Conservation (phyloP, 1,284 basidiomycete genomes). For the Caloboletus firmus region DNA sequence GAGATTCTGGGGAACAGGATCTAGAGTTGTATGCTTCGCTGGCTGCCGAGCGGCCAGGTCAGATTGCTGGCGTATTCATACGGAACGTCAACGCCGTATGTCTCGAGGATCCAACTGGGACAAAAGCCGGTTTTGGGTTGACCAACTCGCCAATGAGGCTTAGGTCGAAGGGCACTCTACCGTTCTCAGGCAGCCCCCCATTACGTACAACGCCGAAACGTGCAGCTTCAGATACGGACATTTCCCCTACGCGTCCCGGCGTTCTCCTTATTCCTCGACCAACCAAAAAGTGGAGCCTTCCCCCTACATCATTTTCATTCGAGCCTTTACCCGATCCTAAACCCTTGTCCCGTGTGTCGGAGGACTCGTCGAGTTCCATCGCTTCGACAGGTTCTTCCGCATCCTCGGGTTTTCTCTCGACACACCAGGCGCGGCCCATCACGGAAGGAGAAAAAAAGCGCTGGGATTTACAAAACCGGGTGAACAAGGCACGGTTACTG, state of each 20-base stretch:
- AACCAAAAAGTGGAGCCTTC: slow-evolving; percentile 25
- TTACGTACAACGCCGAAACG: slow-evolving; percentile 19
- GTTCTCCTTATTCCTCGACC: slow-evolving; percentile 17
- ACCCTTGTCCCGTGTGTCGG: slow-evolving; percentile 13
- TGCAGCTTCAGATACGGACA: slow-evolving; percentile 28
- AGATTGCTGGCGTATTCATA: slow-evolving; percentile 75
- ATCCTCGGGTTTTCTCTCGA: slow-evolving; percentile 22
- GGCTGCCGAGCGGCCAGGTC: slow-evolving; percentile 64
- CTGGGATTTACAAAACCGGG: slow-evolving; percentile 56
- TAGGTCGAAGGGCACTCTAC: slow-evolving; percentile 7
- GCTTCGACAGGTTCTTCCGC: slow-evolving; percentile 23
- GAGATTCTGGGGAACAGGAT: slow-evolving; percentile 89
- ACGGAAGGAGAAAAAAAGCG: slow-evolving; percentile 55
- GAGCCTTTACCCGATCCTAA: slow-evolving; percentile 12
- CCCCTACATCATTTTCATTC: slow-evolving; percentile 24
- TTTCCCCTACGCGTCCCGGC: not conserved
- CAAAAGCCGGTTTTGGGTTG: slow-evolving; percentile 30
- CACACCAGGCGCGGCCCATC: slow-evolving; percentile 19
- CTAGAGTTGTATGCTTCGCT: slow-evolving; percentile 78
- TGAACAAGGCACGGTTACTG: slow-evolving; percentile 56
- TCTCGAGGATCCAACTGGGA: slow-evolving; percentile 61
- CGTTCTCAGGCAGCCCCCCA: slow-evolving; percentile 1
- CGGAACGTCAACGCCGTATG: slow-evolving; percentile 58
- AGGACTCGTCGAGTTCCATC: slow-evolving; percentile 23
- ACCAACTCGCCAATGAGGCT: slow-evolving; percentile 19